Evolutionary conservation across 2,329 filamentous ascomycete species (phyloP), one percentile per base, ranked within the genome.

Genomic region (Helotiales sp.): DNA sequence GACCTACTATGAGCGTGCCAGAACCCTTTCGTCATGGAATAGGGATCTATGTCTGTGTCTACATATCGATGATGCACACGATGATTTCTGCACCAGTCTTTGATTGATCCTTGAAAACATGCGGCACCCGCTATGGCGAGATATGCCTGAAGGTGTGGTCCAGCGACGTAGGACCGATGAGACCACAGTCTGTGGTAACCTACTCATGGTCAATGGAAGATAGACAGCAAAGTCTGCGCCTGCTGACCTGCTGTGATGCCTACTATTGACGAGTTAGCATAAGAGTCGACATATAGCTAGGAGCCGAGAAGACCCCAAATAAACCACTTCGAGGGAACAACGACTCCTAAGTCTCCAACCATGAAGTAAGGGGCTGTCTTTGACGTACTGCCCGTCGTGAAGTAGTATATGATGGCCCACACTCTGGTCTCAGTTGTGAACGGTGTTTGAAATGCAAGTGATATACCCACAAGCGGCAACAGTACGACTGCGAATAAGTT

Each of bases 11-110:
- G 88, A 53, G 84, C 91, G 82, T 93, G 93, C 66, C 91, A 76
- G 51, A 95, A 81, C 66, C 91, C 91, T 81, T 96, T 96, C 77
- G 90, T 87, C 67, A 96, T 91, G 22, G 89, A 93, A 80, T 96
- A 96, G 48, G 91, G 91, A 67, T 96, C 91, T 80, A 95, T 95
- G 33, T 93, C 89, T 70, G 91, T 96, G 72, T 96, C 91, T 78
- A 91, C 96, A 75, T 95, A 96, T 69, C 91, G 85, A 81, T 96
- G 91, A 75, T 96, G 91, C 69, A 90, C 89, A 66, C 91, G 87
- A 78, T 96, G 91, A 71, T 88, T 90, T 69, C 89, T 85, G 60
- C 90, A 86, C 91, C 91, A 96, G 91, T 91, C 96, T 74, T 91
- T 82, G 72, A 93, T 89, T 42, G 90, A 95, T 55, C 91, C 91